These are phyloP conservation scores for Clitoria ternatea DNA, from an alignment of 306 rosid species.

Conservation along the genomic window DNA sequence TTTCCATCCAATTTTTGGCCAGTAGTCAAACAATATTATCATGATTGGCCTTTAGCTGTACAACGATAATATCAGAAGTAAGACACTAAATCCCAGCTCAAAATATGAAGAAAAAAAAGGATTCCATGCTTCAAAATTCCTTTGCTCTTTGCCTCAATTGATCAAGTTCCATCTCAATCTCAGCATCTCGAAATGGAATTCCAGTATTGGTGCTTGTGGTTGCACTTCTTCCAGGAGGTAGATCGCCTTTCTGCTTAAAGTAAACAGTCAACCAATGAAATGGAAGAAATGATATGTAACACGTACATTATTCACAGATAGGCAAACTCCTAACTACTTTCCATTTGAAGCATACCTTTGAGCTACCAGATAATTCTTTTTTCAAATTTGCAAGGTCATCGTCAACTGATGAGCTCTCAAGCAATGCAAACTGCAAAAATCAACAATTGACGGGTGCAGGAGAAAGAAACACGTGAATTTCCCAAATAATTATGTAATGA, in stretches of 20 bases:
- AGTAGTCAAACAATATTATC: slow-evolving; percentile 13
- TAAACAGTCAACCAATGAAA: slow-evolving; percentile 19
- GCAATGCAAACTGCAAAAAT: slow-evolving; percentile 77
- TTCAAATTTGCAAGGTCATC: slow-evolving; percentile 78
- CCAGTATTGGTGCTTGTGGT: slow-evolving; percentile 38
- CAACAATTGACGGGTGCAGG: slow-evolving; percentile 6
- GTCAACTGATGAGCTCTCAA: slow-evolving; percentile 83
- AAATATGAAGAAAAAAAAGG: background rate
- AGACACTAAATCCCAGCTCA: slow-evolving; percentile 16
- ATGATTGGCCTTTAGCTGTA: slow-evolving; percentile 38
- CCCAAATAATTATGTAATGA: background rate
- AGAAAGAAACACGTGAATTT: slow-evolving; percentile 16
- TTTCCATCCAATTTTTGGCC: slow-evolving; percentile 11
- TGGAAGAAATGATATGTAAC: background rate
- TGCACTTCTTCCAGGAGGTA: slow-evolving; percentile 81
- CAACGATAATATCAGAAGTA: slow-evolving; percentile 29
- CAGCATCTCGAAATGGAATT: slow-evolving; percentile 70
- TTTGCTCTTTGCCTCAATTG: slow-evolving; percentile 68
- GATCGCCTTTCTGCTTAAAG: slow-evolving; percentile 79
- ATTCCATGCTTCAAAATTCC: slow-evolving; percentile 46
- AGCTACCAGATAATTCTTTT: slow-evolving; percentile 68
- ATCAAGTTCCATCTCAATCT: slow-evolving; percentile 79
- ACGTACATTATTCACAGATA: too few species aligned
- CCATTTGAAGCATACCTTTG: slow-evolving; percentile 51
- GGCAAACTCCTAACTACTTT: background rate